Base-by-base conservation (phyloP, 2,329 filamentous ascomycete species). In the Cordyceps farinosa region DNA sequence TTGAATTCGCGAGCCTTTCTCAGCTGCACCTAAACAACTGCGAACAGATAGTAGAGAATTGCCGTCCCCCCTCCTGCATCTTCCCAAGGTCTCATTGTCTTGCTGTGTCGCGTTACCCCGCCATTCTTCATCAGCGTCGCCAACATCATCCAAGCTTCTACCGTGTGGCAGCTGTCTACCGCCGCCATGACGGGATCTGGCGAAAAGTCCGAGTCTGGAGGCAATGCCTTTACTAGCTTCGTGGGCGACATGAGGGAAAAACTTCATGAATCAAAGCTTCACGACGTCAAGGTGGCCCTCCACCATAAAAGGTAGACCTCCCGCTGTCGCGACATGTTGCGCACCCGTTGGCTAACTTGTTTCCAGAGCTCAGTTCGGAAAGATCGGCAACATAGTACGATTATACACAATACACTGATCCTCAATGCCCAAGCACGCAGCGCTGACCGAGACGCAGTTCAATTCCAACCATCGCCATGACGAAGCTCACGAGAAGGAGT, bases 391-490 rank as follows among this genome's bases (percentile, higher is more conserved):
- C 68, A 68, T 89, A 68, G 84, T 87, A 77, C 65, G 79, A 66
- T 29, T 2, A 3, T 47, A 50, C 27, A 47, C n/a, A 22, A 30
- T 13, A 4, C n/a, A 42, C 42, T 34, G 4, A 9, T 22, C 11
- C 0, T 29, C n/a, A 5, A 42, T 17, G 17, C 3, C 11, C 8
- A 10, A 29, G 27, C 10, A 10, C 40, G 22, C 15, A 30, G 30
- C 53, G 42, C 60, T 63, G 64, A 67, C 42, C 17, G 13, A 10
- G 3, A 32, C 22, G 1, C 58, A 86, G 83, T 84, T 97, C 78
- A 98, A 97, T 71, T 81, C 84, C 30, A 91, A 96, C 67, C 94
- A 98, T 75, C 90, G 94, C 61, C 94, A 97, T 73, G 94, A 97
- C 73, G 94, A 98, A 76, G 89, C 89, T 68, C 93, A 98, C 73